A percentile compares a stretch with the other conserved stretches of the same genome.
phyloP scores from a whole-genome alignment of 495 filamentous ascomycete species.

The Mycothermus thermophilus region DNA sequence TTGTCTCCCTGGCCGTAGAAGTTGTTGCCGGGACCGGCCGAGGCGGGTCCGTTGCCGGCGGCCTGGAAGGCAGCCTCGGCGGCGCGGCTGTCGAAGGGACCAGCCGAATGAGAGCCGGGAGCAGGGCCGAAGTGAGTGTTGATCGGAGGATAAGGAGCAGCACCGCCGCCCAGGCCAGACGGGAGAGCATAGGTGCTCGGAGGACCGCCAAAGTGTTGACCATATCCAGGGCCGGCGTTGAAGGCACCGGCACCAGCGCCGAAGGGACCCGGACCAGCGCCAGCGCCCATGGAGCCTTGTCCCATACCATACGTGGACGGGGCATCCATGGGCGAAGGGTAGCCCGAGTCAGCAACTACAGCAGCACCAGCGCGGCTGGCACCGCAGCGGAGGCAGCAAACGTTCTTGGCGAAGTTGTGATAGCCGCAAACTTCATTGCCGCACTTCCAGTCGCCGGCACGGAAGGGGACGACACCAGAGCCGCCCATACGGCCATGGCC shows the following conservation, averaged over 20 bases:
- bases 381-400: slow-evolving; percentile 90
- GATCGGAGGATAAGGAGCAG: slow-evolving; percentile 68
- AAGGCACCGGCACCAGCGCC: slow-evolving; percentile 53
- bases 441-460: slow-evolving; percentile 97
- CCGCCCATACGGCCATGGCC: slow-evolving; percentile 57
- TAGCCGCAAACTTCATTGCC: slow-evolving; percentile 96
- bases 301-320: slow-evolving; percentile 64
- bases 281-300: slow-evolving; percentile 70
- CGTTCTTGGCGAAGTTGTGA: slow-evolving; percentile 99
- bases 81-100: slow-evolving; percentile 85
- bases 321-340: slow-evolving; percentile 79
- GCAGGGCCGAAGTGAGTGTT: slow-evolving; percentile 61
- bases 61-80: slow-evolving; percentile 85
- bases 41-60: slow-evolving; percentile 58
- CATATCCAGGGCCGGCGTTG: slow-evolving; percentile 59
- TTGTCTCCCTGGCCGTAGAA: slow-evolving; percentile 46
- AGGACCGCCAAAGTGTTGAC: slow-evolving; percentile 79
- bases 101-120: slow-evolving; percentile 64
- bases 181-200: slow-evolving; percentile 83
- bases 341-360: slow-evolving; percentile 85
- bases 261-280: slow-evolving; percentile 73
- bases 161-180: slow-evolving; percentile 70
- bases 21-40: slow-evolving; percentile 49
- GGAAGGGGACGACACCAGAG: slow-evolving; percentile 86
- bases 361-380: slow-evolving; percentile 86